phyloP scores from a whole-genome alignment of 345 rosid genomes.

The Carallia pectinifolia region DNA sequence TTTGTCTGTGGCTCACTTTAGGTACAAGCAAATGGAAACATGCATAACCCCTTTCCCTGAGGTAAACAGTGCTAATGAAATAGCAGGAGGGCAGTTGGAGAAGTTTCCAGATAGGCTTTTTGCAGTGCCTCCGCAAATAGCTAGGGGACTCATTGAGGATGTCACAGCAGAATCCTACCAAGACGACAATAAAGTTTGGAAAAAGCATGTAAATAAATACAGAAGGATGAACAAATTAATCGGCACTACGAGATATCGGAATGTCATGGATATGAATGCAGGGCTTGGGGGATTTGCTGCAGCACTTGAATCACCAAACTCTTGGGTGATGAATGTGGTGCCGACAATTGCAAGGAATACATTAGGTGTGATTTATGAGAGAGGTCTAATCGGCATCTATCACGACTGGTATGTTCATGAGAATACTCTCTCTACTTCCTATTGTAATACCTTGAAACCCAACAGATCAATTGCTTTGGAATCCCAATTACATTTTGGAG shows the following conservation, averaged over 20 bases:
- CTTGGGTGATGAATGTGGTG: slow-evolving; percentile 97
- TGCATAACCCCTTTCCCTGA: slow-evolving; percentile 76
- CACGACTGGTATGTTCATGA: slow-evolving; percentile 75
- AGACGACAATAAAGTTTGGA: slow-evolving; percentile 72
- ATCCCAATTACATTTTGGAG: slow-evolving; percentile 1
- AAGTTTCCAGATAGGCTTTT: slow-evolving; percentile 88
- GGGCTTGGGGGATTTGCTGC: slow-evolving; percentile 95
- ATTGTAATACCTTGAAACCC: not conserved
- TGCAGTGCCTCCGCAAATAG: slow-evolving; percentile 70
- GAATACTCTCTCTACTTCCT: not conserved
- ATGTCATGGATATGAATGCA: slow-evolving; percentile 96
- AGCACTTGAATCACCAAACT: slow-evolving; percentile 78
- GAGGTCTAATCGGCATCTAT: slow-evolving; percentile 90
- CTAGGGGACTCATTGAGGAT: slow-evolving; percentile 58
- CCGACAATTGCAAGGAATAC: slow-evolving; percentile 76
- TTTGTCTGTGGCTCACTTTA: slow-evolving; percentile 25
- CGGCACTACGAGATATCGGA: slow-evolving; percentile 78
- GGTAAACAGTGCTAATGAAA: slow-evolving; percentile 59
- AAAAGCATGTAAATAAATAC: slow-evolving; percentile 67
- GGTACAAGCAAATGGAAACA: slow-evolving; percentile 74
- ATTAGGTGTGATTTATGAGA: slow-evolving; percentile 78
- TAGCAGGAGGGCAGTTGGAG: slow-evolving; percentile 79
- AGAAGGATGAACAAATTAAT: slow-evolving; percentile 67
- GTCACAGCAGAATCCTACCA: slow-evolving; percentile 55
- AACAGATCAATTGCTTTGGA: not conserved